These are phyloP conservation scores for Plantago rigida DNA, from an alignment of 305 asterid species.

Conservation along the genomic window DNA sequence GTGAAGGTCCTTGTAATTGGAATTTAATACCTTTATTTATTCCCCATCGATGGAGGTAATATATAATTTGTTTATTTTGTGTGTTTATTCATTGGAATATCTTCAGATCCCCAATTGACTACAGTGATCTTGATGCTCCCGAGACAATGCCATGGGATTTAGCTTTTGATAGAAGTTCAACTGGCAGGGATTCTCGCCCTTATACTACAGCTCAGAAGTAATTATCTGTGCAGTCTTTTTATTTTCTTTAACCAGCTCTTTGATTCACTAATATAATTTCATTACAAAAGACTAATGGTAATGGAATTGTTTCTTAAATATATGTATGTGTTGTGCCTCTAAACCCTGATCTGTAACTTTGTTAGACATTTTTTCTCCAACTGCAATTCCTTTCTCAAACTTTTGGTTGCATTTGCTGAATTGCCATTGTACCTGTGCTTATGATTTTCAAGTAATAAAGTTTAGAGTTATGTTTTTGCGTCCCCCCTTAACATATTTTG, in stretches of 20 bases:
- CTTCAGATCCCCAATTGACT: constrained; percentile 38
- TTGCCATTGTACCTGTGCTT: no score
- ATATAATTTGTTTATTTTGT: not conserved
- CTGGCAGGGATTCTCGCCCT: constrained; percentile 30
- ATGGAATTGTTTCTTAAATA: no score
- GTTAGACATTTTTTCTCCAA: no score
- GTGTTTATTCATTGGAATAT: constrained; percentile 23
- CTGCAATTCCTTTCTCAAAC: no score
- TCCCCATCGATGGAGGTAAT: constrained; percentile 12
- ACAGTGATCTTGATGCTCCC: constrained; percentile 51
- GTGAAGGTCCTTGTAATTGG: constrained; percentile 12
- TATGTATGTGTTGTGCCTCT: no score
- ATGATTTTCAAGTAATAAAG: no score
- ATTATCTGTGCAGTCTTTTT: constrained; percentile 1
- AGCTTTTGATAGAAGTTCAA: constrained; percentile 31
- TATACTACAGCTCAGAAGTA: constrained; percentile 31
- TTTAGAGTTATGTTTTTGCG: no score
- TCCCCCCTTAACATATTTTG: no score
- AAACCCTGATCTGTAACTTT: no score
- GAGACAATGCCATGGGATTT: constrained; percentile 32
- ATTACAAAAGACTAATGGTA: no score
- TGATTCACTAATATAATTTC: no score
- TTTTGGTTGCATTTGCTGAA: no score
- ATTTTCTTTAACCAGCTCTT: not conserved
- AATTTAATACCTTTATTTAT: not conserved